Evolutionary conservation across 2,329 filamentous ascomycete species (phyloP).

Genomic region (Trichoderma guizhouense): DNA sequence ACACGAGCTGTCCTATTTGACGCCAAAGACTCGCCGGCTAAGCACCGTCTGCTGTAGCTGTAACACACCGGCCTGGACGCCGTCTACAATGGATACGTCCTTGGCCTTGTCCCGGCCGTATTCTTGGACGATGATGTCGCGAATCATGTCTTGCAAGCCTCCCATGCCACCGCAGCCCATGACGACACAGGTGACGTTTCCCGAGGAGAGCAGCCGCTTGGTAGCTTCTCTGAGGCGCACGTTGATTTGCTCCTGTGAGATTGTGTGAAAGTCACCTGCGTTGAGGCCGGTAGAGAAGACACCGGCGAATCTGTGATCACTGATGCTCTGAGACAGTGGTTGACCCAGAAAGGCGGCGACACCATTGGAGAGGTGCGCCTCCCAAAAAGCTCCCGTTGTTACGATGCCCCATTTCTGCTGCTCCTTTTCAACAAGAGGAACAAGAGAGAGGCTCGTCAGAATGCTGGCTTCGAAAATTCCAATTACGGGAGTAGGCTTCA

Average conservation of each 20-base stretch:
- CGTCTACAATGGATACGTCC: slow-evolving; percentile 65
- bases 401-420: slow-evolving; percentile 70
- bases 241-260: slow-evolving; percentile 61
- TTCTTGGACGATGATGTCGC: slow-evolving; percentile 62
- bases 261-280: slow-evolving; percentile 74
- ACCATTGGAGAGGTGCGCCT: slow-evolving; percentile 64
- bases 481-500: slow-evolving; percentile 30
- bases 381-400: slow-evolving; percentile 83
- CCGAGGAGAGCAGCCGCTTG: slow-evolving; percentile 56
- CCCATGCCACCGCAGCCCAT: slow-evolving; percentile 92
- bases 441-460: slow-evolving; percentile 56
- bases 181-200: slow-evolving; percentile 64
- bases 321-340: not conserved
- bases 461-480: slow-evolving; percentile 90
- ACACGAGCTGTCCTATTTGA: slow-evolving; percentile 1
- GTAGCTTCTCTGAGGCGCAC: slow-evolving; percentile 68
- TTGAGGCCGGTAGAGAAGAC: slow-evolving; percentile 79
- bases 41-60: slow-evolving; percentile 56
- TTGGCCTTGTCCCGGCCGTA: slow-evolving; percentile 19
- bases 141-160: slow-evolving; percentile 74
- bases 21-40: slow-evolving; percentile 39
- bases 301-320: slow-evolving; percentile 61
- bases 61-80: slow-evolving; percentile 66
- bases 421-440: slow-evolving; percentile 36
- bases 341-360: slow-evolving; percentile 62